Evolutionary conservation across 1,284 basidiomycete species (phyloP), one percentile per base, ranked within the genome.

Genomic region (Inonotus hispidus): DNA sequence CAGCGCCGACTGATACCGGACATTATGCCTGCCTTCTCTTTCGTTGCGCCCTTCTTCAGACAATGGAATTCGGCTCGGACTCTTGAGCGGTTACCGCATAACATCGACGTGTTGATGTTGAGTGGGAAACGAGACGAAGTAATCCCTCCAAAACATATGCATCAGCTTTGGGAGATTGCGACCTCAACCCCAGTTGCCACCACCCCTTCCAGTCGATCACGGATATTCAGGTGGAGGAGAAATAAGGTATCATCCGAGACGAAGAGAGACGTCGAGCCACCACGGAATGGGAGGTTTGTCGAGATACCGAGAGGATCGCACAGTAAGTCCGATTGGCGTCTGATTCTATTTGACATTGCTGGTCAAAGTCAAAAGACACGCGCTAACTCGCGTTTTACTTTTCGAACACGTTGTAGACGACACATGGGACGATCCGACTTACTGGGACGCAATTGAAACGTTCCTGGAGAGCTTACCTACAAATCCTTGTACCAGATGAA

Each of bases 81-180:
- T 16, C 16, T 61, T 8, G 35, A 32, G 43, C 19, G 50, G 13
- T 32, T 61, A 16, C 59, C 63, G 39, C 50, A 14, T 25, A 45
- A 27, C 2, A 21, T 64, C 6, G 16, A 54, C 4, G 21, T 64
- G n/a, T 46, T 64, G 13, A 58, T 64, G 63, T 52, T 64, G 14
- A 64, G 63, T 39, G 63, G 63, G 13, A 29, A 47, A 37, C n/a
- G 19, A 49, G 84, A 86, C 67, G 79, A 81, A 66, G 70, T 86
- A 3, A 79, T 86, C 0, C 81, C 81, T 2, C 77, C 77, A 0
- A 39, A 67, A 1, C 82, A 85, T 63, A 85, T 86, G 82, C 68
- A 70, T 23, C 71, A 71, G n/a, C 71, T 85, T 8, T 76, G 72
- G 66, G 66, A 70, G 21, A 56, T 58, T 13, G 39, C 65, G 72